These are phyloP conservation scores for Cyclotella kingstonii DNA, from an alignment of 108 stramenopile genomes.

Conservation along the genomic window DNA sequence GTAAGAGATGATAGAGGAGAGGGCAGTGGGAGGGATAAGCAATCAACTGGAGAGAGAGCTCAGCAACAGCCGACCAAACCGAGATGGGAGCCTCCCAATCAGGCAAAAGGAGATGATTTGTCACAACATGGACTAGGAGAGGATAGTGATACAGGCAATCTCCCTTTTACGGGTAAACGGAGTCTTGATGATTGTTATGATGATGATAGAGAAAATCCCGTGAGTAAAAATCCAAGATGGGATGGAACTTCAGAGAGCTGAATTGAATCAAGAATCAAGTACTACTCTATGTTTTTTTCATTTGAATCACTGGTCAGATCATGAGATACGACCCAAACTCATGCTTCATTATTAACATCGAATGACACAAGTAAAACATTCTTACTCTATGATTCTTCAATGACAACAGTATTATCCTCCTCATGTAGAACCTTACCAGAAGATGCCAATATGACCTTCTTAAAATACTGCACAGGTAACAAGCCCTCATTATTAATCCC, in stretches of 20 bases:
- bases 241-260: too few species aligned
- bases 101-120: not conserved
- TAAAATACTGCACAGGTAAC: conserved; percentile 65
- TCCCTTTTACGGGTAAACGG: conserved; percentile 1
- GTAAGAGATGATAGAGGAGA: conserved; percentile 86
- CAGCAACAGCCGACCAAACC: not conserved
- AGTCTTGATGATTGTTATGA: conserved; percentile 12
- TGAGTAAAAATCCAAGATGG: conserved; percentile 9
- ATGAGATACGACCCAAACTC: too few species aligned
- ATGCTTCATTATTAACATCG: not conserved
- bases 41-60: conserved; percentile 3
- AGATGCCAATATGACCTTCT: conserved; percentile 50
- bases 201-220: not conserved
- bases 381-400: too few species aligned
- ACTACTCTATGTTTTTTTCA: too few species aligned
- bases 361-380: too few species aligned
- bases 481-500: conserved; percentile 62
- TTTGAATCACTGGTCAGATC: too few species aligned
- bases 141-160: not conserved
- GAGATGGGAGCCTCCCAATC: conserved; percentile 14
- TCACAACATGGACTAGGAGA: conserved; percentile 7
- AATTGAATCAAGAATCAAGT: too few species aligned
- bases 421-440: conserved; percentile 35
- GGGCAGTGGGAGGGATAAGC: conserved; percentile 28
- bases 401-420: not conserved